phyloP scores from a whole-genome alignment of 805 yeast species.

The Yarrowia sp. region DNA sequence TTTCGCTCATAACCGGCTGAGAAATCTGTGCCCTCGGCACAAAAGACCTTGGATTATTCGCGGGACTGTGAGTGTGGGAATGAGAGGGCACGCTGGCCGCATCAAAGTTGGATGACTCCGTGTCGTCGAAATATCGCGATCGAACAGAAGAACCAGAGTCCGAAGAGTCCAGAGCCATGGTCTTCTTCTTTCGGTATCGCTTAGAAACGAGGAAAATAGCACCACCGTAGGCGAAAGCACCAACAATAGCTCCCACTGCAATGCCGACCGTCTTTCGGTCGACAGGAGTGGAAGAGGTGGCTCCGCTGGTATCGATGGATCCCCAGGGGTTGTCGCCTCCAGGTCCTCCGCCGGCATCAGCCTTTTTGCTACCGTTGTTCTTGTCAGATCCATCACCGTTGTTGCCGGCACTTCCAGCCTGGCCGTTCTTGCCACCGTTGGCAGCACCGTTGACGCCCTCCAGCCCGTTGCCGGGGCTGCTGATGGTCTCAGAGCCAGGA shows the following conservation, averaged over 20 bases:
- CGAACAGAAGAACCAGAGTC: conserved; percentile 25
- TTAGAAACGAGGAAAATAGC: conserved; percentile 56
- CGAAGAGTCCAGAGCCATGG: conserved; percentile 29
- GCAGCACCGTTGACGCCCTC: conserved; percentile 28
- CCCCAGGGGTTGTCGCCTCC: conserved; percentile 36
- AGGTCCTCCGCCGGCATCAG: conserved; percentile 24
- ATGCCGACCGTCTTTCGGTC: conserved; percentile 65
- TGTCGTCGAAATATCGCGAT: conserved; percentile 25
- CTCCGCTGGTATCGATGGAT: conserved; percentile 36
- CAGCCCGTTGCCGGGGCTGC: background rate
- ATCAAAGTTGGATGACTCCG: conserved; percentile 30
- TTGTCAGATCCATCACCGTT: background rate
- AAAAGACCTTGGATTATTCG: conserved; percentile 16
- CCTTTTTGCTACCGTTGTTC: conserved; percentile 15
- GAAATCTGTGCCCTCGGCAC: conserved; percentile 36
- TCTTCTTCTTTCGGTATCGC: conserved; percentile 42
- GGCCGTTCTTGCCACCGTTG: conserved; percentile 14
- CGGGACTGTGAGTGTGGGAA: conserved; percentile 26
- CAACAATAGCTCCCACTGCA: conserved; percentile 78
- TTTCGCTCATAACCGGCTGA: conserved; percentile 43
- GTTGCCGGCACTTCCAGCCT: background rate
- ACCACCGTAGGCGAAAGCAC: conserved; percentile 64
- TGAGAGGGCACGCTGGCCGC: conserved; percentile 33
- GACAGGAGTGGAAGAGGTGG: conserved; percentile 35
- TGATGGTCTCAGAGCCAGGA: conserved; percentile 32